These are phyloP conservation scores for Scutellaria galericulata DNA, from an alignment of 257 asterid species.

Conservation along the genomic window DNA sequence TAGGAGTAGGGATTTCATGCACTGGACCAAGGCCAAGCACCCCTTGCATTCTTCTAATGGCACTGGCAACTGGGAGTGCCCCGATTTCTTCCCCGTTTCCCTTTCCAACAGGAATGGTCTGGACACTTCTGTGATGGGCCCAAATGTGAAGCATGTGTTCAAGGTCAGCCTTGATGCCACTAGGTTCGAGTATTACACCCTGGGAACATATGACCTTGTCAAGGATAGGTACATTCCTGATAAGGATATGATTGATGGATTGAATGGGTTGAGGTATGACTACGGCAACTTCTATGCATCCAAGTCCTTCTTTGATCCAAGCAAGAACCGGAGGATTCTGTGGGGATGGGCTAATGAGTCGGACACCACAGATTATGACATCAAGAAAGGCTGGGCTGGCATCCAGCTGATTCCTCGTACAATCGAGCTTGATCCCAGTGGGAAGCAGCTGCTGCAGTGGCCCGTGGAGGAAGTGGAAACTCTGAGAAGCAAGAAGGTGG, in stretches of 20 bases:
- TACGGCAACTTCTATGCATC: constrained; percentile 86
- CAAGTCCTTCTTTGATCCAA: constrained; percentile 67
- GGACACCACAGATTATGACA: constrained; percentile 49
- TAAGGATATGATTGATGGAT: constrained; percentile 52
- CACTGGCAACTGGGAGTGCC: constrained; percentile 78
- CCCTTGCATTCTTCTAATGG: constrained; percentile 54
- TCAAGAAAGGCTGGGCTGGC: constrained; percentile 74
- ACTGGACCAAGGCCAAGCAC: constrained; percentile 54
- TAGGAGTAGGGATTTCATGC: constrained; percentile 56
- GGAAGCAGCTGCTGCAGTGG: constrained; percentile 76
- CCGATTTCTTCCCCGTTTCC: constrained; percentile 71
- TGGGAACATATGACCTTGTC: constrained; percentile 50
- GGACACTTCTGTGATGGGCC: constrained; percentile 54
- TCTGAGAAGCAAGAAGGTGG: constrained; percentile 45
- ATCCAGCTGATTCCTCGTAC: constrained; percentile 83
- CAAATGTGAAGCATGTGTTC: constrained; percentile 54
- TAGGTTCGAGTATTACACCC: constrained; percentile 57
- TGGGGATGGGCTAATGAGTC: constrained; percentile 88
- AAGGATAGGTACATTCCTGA: constrained; percentile 56
- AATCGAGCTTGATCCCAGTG: constrained; percentile 56
- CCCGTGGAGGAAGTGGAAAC: constrained; percentile 64
- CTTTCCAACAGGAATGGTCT: constrained; percentile 41
- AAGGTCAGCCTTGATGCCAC: constrained; percentile 69
- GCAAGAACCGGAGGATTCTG: constrained; percentile 58
- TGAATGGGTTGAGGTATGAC: constrained; percentile 63